phyloP scores from a whole-genome alignment of 2,329 filamentous ascomycete species.

The Diaporthe helianthi region DNA sequence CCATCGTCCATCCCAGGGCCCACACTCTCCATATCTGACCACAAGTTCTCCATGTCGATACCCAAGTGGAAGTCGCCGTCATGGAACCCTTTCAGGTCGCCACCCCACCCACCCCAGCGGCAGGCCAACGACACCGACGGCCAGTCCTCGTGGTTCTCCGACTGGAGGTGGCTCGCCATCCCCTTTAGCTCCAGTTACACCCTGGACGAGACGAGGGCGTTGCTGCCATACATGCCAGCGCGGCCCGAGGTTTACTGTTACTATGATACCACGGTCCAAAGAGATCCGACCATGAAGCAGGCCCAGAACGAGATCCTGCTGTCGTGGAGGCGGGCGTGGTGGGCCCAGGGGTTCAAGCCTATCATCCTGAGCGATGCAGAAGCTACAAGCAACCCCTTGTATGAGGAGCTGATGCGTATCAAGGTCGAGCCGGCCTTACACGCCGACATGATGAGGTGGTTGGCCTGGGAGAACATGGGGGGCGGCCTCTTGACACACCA shows the following conservation, averaged over 20 bases:
- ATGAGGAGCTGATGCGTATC: constrained; percentile 69
- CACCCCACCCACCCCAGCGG: constrained; percentile 74
- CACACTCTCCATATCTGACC: constrained; percentile 57
- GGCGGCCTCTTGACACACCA: constrained; percentile 81
- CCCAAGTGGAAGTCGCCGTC: constrained; percentile 51
- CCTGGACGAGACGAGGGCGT: constrained; percentile 80
- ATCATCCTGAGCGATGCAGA: constrained; percentile 81
- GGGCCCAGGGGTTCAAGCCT: constrained; percentile 89
- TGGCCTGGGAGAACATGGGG: constrained; percentile 93
- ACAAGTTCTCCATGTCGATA: constrained; percentile 52
- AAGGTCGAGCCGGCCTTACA: constrained; percentile 68
- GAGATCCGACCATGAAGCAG: constrained; percentile 68
- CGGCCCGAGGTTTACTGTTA: constrained; percentile 88
- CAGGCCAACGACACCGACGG: constrained; percentile 81
- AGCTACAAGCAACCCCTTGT: constrained; percentile 82
- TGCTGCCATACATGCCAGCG: constrained; percentile 77
- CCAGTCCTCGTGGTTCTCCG: constrained; percentile 82
- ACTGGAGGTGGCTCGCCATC: constrained; percentile 85
- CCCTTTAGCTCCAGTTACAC: constrained; percentile 85
- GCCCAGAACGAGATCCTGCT: constrained; percentile 82
- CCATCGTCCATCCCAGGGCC: constrained; percentile 56
- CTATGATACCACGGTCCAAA: constrained; percentile 74
- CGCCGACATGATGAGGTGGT: constrained; percentile 79
- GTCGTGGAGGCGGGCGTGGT: constrained; percentile 93
- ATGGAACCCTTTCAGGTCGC: constrained; percentile 72